Evolutionary conservation across 2,329 filamentous ascomycete species (phyloP), one percentile per base, ranked within the genome.

Genomic region (Penicillium sp.): DNA sequence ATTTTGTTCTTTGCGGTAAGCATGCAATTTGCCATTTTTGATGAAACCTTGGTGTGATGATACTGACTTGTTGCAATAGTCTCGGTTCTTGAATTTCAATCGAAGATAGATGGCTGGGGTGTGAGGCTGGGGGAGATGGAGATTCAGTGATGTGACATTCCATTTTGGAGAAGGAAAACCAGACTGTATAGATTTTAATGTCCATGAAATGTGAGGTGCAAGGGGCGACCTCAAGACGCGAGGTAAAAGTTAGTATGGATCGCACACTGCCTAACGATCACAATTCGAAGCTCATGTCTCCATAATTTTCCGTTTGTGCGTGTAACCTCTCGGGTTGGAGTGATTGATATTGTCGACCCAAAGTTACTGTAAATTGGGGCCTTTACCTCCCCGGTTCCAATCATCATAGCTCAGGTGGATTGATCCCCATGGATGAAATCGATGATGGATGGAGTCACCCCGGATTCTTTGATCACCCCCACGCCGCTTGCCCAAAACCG

Each of bases 1-100:
- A 77, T 88, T 51, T 68, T 88, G 61, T 86, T 88, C 67, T 59
- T 87, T 55, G 84, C 81, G 41, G 81, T 83, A 72, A 81, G 81
- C 77, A 10, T 45, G 20, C 10, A 22, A 39, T 1, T 25, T 25
- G 15, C 63, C 5, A 12, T 28, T 31, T 31, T 20, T 15, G 6
- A 42, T 15, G 10, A 15, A 4, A 2, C 2, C 4, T 20, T 37
- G 28, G 35, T 11, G 8, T 38, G 25, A 3, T n/a, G 25, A 10
- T 31, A 77, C 28, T 12, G n/a, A 25, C 28, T 63, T 8, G 67
- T 28, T 56, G 43, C 14, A 11, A 38, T 48, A 78, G 76, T 77
- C 76, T 59, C 74, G 79, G 61, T 78, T 75, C 65, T 66, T 81
- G 38, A 81, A 81, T 63, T 81, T 79, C 64, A 81, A 81, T 58